phyloP scores from a whole-genome alignment of 805 yeast genomes.

The Brettanomyces sp. region DNA sequence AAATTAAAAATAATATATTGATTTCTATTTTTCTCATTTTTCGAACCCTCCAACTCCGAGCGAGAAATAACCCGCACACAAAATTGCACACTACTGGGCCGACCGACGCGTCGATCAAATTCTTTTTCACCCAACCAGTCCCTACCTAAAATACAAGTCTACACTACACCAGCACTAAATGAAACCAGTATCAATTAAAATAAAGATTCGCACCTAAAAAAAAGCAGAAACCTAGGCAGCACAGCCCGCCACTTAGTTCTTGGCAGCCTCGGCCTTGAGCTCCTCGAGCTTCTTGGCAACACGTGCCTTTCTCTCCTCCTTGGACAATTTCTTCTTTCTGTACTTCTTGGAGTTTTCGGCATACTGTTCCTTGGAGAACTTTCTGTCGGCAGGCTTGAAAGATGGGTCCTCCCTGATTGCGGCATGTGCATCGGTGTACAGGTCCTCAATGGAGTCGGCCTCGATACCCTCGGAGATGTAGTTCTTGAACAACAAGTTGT shows the following conservation, averaged over 20 bases:
- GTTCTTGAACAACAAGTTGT: conserved; percentile 89
- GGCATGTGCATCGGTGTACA: conserved; percentile 91
- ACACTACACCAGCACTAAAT: background rate
- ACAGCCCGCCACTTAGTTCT: background rate
- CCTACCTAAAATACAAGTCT: too few relatives aligned
- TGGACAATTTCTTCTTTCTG: conserved; percentile 83
- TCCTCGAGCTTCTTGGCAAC: conserved; percentile 92
- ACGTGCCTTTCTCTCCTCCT: conserved; percentile 81
- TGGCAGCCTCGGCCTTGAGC: conserved; percentile 45
- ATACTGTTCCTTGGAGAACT: conserved; percentile 95
- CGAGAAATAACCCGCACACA: too few relatives aligned
- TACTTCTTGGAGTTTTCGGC: conserved; percentile 93
- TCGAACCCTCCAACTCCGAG: too few relatives aligned
- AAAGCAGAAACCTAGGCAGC: too few relatives aligned
- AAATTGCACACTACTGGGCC: too few relatives aligned
- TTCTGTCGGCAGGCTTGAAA: conserved; percentile 81
- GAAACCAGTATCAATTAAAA: background rate
- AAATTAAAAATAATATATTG: too few relatives aligned
- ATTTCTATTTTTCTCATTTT: too few relatives aligned
- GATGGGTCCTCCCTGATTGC: conserved; percentile 94
- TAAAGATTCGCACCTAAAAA: too few relatives aligned
- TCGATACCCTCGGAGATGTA: conserved; percentile 96
- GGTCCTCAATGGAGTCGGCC: conserved; percentile 93
- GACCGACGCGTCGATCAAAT: too few relatives aligned
- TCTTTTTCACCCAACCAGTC: too few relatives aligned